Percentiles rank a stretch among this genome's conserved stretches.
Evolutionary conservation across 2,329 filamentous ascomycete genomes (phyloP).

Genomic region (Ophiostoma angusticollis): DNA sequence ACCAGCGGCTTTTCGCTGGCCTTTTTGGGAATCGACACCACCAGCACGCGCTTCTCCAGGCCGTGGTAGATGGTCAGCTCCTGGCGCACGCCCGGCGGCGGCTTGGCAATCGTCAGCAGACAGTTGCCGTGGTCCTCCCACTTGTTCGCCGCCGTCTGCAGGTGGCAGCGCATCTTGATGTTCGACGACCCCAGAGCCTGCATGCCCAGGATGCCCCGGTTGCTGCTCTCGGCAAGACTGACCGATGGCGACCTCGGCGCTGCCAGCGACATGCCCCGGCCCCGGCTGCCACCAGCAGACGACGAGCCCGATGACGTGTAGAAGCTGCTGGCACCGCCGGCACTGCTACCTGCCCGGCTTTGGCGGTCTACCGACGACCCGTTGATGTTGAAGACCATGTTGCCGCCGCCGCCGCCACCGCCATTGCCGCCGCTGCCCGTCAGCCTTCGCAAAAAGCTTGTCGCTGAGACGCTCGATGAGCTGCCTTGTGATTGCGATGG

Average conservation of each 20-base stretch:
- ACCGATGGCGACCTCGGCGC: slow-evolving; percentile 45
- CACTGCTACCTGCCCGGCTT: slow-evolving; percentile 36
- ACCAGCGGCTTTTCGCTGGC: slow-evolving; percentile 43
- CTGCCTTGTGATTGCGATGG: slow-evolving; percentile 60
- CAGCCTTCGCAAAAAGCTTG: slow-evolving; percentile 68
- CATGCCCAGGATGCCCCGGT: slow-evolving; percentile 34
- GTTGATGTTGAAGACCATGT: slow-evolving; percentile 66
- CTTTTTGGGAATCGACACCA: slow-evolving; percentile 57
- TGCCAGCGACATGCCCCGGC: slow-evolving; percentile 21
- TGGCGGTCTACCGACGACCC: slow-evolving; percentile 58
- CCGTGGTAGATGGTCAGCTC: slow-evolving; percentile 49
- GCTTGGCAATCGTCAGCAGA: slow-evolving; percentile 65
- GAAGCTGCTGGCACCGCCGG: slow-evolving; percentile 36
- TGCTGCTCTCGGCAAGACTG: slow-evolving; percentile 37
- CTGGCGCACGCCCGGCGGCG: slow-evolving; percentile 48
- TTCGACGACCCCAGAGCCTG: slow-evolving; percentile 58
- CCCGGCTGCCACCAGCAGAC: slow-evolving; percentile 30
- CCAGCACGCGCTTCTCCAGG: slow-evolving; percentile 73
- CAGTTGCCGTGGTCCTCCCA: slow-evolving; percentile 91
- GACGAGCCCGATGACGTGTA: slow-evolving; percentile 46
- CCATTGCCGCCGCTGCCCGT: too few relatives aligned
- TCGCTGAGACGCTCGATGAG: slow-evolving; percentile 48
- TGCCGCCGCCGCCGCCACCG: too few relatives aligned
- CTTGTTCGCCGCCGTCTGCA: slow-evolving; percentile 60
- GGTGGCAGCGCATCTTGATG: slow-evolving; percentile 75